These are phyloP conservation scores for Cyberlindnera suaveolens DNA, from an alignment of 805 yeast species.

Conservation along the genomic window DNA sequence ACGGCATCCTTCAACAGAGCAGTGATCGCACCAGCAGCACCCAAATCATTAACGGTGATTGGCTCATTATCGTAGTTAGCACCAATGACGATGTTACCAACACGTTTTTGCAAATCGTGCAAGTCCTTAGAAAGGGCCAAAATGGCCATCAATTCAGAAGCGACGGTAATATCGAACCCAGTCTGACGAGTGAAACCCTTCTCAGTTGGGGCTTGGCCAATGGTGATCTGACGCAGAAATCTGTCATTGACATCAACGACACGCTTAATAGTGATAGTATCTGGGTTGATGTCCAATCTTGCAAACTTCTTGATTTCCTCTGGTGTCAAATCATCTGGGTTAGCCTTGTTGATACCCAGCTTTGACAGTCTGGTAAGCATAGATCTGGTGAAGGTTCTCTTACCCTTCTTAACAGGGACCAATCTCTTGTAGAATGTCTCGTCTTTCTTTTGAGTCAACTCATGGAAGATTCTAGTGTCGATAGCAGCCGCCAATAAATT, in stretches of 20 bases:
- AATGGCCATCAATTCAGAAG: conserved; percentile 83
- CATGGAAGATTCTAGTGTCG: conserved; percentile 84
- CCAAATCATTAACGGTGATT: conserved; percentile 76
- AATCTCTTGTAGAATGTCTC: conserved; percentile 67
- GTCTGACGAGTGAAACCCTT: conserved; percentile 65
- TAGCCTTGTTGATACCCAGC: conserved; percentile 60
- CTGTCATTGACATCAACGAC: conserved; percentile 84
- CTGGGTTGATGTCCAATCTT: conserved; percentile 71
- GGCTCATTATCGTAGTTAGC: conserved; percentile 64
- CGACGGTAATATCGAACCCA: conserved; percentile 81
- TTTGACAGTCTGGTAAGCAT: conserved; percentile 63
- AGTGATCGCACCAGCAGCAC: conserved; percentile 82
- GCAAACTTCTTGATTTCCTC: conserved; percentile 64
- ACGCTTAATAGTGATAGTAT: conserved; percentile 73
- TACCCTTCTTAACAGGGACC: conserved; percentile 71
- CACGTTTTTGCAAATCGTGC: conserved; percentile 65
- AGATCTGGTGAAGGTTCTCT: conserved; percentile 57
- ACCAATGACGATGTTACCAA: conserved; percentile 73
- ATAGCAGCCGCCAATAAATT: conserved; percentile 80
- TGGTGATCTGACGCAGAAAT: conserved; percentile 68
- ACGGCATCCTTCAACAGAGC: conserved; percentile 77
- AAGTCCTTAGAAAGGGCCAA: conserved; percentile 67
- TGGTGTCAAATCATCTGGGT: conserved; percentile 65
- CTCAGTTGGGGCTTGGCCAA: conserved; percentile 80
- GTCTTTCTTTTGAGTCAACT: conserved; percentile 62